Conservation (phyloP, 495 filamentous ascomycete species). For the Penicillium coprophilum region DNA sequence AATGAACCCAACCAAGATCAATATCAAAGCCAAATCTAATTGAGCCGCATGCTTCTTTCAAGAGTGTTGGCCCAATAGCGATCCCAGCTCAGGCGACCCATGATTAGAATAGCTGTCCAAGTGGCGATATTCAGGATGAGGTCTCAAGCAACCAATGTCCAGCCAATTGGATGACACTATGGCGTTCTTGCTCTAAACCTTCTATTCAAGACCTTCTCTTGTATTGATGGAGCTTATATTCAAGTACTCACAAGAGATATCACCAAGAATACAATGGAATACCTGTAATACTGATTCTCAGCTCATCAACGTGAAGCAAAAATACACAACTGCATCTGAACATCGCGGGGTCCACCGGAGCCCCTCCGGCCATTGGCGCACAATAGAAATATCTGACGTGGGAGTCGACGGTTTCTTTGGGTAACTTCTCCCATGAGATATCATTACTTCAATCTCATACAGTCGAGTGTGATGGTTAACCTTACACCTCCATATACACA, state of each 20-base stretch:
- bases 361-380: constrained; percentile 22
- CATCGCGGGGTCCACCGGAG: constrained; percentile 30
- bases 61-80: background rate
- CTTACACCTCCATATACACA: too few relatives aligned
- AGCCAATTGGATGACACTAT: constrained; percentile 11
- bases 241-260: background rate
- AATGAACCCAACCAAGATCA: background rate
- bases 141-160: constrained; percentile 2
- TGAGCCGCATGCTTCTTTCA: constrained; percentile 2
- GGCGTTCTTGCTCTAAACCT: background rate
- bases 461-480: too few relatives aligned
- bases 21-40: background rate
- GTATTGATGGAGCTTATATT: background rate
- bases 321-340: background rate
- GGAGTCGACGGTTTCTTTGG: background rate
- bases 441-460: background rate
- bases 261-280: background rate
- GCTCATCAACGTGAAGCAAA: background rate
- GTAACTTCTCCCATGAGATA: background rate
- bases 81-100: background rate
- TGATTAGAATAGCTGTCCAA: constrained; percentile 5
- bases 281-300: background rate
- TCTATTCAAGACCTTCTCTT: background rate
- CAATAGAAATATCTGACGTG: constrained; percentile 14
- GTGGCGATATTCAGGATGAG: constrained; percentile 14